Percentiles rank a stretch among this genome's conserved stretches.
Evolutionary conservation across 169 alveolate species (phyloP).

Genomic region (Fabrea salina): DNA sequence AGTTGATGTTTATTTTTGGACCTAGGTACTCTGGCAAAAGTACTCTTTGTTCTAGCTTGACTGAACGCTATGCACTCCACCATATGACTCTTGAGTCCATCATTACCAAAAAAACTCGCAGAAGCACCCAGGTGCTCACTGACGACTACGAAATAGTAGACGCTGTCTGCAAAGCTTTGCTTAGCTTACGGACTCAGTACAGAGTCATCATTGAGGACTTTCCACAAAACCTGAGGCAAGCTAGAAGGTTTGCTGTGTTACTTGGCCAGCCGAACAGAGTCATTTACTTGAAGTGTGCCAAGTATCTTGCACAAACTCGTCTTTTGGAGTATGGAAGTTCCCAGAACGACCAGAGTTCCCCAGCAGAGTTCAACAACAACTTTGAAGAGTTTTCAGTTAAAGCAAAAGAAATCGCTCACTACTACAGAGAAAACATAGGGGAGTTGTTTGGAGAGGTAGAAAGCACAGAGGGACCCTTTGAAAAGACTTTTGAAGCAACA

Average conservation of each 20-base stretch:
- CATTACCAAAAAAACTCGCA: not conserved
- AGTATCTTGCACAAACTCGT: conserved; percentile 55
- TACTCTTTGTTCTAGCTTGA: conserved; percentile 23
- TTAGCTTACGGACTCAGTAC: not conserved
- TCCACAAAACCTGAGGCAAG: conserved; percentile 46
- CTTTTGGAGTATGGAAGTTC: no score
- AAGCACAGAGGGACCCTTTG: not conserved
- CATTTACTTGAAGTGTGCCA: conserved; percentile 40
- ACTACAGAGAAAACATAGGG: not conserved
- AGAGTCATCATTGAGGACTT: conserved; percentile 50
- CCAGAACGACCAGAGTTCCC: conserved; percentile 36
- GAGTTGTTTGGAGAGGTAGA: not conserved
- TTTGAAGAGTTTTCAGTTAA: not conserved
- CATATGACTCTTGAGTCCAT: not conserved
- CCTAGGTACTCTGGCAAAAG: conserved; percentile 55
- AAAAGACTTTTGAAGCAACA: not conserved
- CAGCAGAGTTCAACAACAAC: not conserved
- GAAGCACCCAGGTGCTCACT: not conserved
- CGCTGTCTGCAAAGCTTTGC: not conserved
- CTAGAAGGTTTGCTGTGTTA: conserved; percentile 36
- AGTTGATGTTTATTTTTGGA: conserved; percentile 47
- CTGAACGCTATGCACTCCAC: not conserved
- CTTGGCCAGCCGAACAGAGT: conserved; percentile 45
- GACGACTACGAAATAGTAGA: conserved; percentile 24
- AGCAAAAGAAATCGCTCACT: not conserved